Evolutionary conservation across 495 filamentous ascomycete species (phyloP), one percentile per base, ranked within the genome.

Genomic region (Neurospora sp.): DNA sequence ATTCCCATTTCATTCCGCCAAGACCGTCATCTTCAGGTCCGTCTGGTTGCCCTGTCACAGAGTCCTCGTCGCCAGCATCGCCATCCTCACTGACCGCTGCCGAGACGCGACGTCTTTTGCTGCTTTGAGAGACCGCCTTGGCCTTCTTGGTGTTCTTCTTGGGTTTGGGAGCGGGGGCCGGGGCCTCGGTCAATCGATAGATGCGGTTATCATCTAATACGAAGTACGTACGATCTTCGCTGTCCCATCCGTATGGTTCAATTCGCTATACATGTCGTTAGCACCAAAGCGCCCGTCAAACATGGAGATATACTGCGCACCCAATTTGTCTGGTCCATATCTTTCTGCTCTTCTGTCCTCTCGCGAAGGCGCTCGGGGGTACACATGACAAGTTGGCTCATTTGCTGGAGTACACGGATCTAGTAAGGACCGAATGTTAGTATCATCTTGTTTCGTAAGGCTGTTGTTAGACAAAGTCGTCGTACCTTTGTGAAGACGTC

Each of bases 171-270:
- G 87, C 79, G 39, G 84, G 83, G 7, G 87, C 84, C 4, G 87
- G 85, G 18, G 90, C 87, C 69, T 94, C 92, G 61, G 92, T 93
- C 71, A 89, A 88, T 70, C 93, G 91, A 81, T 98, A 99, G 38
- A 98, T 84, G 68, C 95, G 88, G 74, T 97, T 96, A 83, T 99
- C 96, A 74, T 99, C 95, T 8, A 99, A 87, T 14, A 97, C 91
- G 76, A 92, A 96, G 80, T 97, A 97, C 22, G 87, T 89, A 31
- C 93, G 91, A 74, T 93, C 93, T 61, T 97, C 84, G 22, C 86
- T 84, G 81, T 99, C 96, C 86, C 91, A 97, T 10, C 96, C 96
- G 73, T 93, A 88, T 27, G 94, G 92, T 76, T 98, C 94, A 72
- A 99, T 93, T 76, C 96, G 91, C 95, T 97, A 72, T 31, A 69